Conservation (phyloP, 306 rosid genomes). For the Potentilla sterilis region DNA sequence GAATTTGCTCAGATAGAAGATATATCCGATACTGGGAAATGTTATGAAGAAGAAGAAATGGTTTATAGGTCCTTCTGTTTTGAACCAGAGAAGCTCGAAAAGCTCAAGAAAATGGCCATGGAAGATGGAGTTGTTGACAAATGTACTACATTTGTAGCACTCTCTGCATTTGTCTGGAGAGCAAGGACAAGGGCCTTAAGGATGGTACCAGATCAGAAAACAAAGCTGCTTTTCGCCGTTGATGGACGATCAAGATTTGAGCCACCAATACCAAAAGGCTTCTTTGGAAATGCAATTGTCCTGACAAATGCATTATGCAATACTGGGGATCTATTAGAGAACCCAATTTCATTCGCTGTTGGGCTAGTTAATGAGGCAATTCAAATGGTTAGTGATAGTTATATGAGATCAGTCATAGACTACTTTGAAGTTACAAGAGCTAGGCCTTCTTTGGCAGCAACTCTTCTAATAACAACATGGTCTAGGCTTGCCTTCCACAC, state of each 20-base stretch:
- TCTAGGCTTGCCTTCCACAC: constrained; percentile 63
- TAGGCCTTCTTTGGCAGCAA: constrained; percentile 66
- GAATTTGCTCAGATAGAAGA: constrained; percentile 74
- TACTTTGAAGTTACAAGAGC: constrained; percentile 70
- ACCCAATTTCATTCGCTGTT: constrained; percentile 51
- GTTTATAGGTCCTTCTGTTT: constrained; percentile 57
- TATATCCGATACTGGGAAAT: constrained; percentile 45
- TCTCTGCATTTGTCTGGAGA: constrained; percentile 82
- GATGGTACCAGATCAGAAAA: constrained; percentile 60
- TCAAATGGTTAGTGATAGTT: constrained; percentile 50
- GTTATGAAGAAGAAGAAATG: constrained; percentile 53
- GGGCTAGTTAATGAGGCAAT: constrained; percentile 55
- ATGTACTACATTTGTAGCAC: constrained; percentile 66
- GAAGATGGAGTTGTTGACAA: constrained; percentile 52
- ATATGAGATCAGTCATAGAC: constrained; percentile 80
- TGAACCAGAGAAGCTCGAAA: constrained; percentile 43
- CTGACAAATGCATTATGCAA: constrained; percentile 52
- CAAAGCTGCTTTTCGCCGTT: constrained; percentile 77
- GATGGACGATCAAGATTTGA: constrained; percentile 67
- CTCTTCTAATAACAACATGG: constrained; percentile 78
- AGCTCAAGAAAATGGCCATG: constrained; percentile 54
- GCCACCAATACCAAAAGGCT: constrained; percentile 70
- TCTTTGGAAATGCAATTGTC: constrained; percentile 69
- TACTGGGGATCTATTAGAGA: constrained; percentile 52
- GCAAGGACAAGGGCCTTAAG: constrained; percentile 60